Conservation (phyloP, 768 basidiomycete species). For the Serpula lacrymans region DNA sequence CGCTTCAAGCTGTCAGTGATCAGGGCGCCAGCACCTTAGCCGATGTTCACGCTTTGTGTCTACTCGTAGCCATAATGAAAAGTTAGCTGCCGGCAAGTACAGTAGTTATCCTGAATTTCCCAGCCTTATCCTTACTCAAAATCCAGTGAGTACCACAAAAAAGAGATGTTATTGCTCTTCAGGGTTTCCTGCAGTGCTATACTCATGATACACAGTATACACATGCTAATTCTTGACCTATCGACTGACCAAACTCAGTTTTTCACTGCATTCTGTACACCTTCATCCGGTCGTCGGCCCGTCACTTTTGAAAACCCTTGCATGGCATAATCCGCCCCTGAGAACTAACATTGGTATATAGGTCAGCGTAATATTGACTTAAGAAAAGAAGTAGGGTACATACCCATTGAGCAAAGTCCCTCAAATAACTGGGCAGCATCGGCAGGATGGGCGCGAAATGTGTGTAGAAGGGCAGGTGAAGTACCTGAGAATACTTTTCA, state of each 20-base stretch:
- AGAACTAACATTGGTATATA: slow-evolving; percentile 47
- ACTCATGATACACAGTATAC: no score
- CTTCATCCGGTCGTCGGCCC: slow-evolving; percentile 56
- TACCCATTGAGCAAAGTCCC: slow-evolving; percentile 79
- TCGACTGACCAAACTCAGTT: neutral
- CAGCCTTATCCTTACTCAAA: no score
- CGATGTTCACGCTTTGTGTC: no score
- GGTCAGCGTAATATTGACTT: slow-evolving; percentile 8
- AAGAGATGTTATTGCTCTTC: no score
- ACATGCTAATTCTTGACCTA: no score
- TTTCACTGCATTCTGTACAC: slow-evolving; percentile 9
- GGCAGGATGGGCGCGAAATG: slow-evolving; percentile 54
- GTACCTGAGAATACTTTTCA: slow-evolving; percentile 67
- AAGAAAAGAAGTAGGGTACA: neutral
- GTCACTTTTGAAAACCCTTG: slow-evolving; percentile 61
- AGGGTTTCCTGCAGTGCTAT: no score
- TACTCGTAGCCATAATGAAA: no score
- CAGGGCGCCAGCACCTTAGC: no score
- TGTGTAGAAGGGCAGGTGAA: slow-evolving; percentile 71
- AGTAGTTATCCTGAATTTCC: no score
- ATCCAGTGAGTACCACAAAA: no score
- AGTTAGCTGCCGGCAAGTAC: no score
- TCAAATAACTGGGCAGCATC: slow-evolving; percentile 65
- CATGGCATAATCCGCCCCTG: slow-evolving; percentile 73
- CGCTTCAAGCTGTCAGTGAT: no score